Conservation (phyloP, 306 rosid genomes). For the Quercus engelmannii region DNA sequence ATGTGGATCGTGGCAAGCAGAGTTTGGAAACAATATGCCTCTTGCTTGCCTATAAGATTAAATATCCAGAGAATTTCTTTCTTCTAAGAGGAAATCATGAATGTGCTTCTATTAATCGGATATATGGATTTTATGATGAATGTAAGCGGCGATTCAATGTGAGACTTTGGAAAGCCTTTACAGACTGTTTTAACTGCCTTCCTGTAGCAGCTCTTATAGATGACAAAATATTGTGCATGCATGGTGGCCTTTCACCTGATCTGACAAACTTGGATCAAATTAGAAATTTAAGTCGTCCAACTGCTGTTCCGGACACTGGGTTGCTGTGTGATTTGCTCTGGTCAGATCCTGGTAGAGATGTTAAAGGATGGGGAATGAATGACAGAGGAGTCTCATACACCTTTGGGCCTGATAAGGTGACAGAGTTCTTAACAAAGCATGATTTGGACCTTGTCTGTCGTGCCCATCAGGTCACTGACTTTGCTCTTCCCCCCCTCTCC, state of each 20-base stretch:
- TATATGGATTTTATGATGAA: slow-evolving; percentile 91
- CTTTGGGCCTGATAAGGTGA: slow-evolving; percentile 87
- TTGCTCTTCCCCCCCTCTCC: background rate
- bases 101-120: slow-evolving; percentile 88
- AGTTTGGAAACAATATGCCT: slow-evolving; percentile 94
- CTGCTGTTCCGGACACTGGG: slow-evolving; percentile 78
- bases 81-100: slow-evolving; percentile 93
- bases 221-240: slow-evolving; percentile 94
- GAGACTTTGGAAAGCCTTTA: slow-evolving; percentile 92
- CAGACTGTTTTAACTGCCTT: slow-evolving; percentile 81
- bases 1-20: slow-evolving; percentile 93
- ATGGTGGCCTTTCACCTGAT: slow-evolving; percentile 97
- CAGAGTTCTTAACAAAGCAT: slow-evolving; percentile 68
- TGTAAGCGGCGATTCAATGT: slow-evolving; percentile 92
- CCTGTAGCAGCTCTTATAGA: slow-evolving; percentile 93
- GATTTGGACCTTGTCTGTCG: slow-evolving; percentile 93
- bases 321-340: slow-evolving; percentile 95
- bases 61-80: slow-evolving; percentile 87
- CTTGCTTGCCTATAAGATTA: slow-evolving; percentile 84
- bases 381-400: slow-evolving; percentile 94
- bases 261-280: slow-evolving; percentile 71
- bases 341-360: slow-evolving; percentile 90
- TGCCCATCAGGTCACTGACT: slow-evolving; percentile 73
- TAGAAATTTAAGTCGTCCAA: slow-evolving; percentile 70
- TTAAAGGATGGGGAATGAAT: slow-evolving; percentile 97